Percentiles rank a stretch among this genome's conserved stretches.
These are phyloP conservation scores for Urostyla sp. DNA, from an alignment of 73 alveolate genomes.

Conservation along the genomic window DNA sequence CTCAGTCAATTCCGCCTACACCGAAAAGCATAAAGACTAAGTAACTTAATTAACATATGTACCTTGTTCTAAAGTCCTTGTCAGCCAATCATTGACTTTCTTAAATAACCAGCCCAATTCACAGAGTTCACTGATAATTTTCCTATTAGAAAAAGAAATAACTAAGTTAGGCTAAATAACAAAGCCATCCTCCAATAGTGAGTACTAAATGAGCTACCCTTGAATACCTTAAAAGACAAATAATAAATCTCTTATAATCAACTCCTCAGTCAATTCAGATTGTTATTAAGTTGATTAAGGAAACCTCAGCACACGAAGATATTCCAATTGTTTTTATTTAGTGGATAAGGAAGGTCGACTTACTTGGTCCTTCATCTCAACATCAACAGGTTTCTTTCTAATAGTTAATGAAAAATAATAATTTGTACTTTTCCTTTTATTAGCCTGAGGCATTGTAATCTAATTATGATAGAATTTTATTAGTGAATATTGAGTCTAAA, in stretches of 20 bases:
- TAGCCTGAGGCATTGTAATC: slow-evolving; percentile 17
- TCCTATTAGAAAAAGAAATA: slow-evolving; percentile 64
- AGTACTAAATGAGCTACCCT: slow-evolving; percentile 85
- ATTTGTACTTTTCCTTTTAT: background rate
- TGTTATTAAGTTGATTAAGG: background rate
- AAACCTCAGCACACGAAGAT: slow-evolving; percentile 2
- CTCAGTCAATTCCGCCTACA: slow-evolving; percentile 88
- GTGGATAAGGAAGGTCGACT: background rate
- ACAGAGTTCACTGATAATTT: slow-evolving; percentile 78
- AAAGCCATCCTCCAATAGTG: slow-evolving; percentile 81
- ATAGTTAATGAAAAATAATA: background rate
- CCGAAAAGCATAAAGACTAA: slow-evolving; percentile 77
- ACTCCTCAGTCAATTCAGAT: slow-evolving; percentile 76
- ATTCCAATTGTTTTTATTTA: slow-evolving; percentile 17
- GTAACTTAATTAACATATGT: slow-evolving; percentile 75
- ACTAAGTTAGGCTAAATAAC: slow-evolving; percentile 73
- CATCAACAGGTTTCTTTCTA: background rate
- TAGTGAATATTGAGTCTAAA: slow-evolving; percentile 16
- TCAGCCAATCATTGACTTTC: slow-evolving; percentile 75
- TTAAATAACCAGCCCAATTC: slow-evolving; percentile 91
- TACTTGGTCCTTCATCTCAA: slow-evolving; percentile 18
- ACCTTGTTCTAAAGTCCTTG: slow-evolving; percentile 64
- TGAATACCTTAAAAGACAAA: slow-evolving; percentile 89
- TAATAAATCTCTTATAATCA: slow-evolving; percentile 83
- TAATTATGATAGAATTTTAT: background rate